phyloP scores from a whole-genome alignment of 2,329 filamentous ascomycete genomes.

The Bipolaris cookei region DNA sequence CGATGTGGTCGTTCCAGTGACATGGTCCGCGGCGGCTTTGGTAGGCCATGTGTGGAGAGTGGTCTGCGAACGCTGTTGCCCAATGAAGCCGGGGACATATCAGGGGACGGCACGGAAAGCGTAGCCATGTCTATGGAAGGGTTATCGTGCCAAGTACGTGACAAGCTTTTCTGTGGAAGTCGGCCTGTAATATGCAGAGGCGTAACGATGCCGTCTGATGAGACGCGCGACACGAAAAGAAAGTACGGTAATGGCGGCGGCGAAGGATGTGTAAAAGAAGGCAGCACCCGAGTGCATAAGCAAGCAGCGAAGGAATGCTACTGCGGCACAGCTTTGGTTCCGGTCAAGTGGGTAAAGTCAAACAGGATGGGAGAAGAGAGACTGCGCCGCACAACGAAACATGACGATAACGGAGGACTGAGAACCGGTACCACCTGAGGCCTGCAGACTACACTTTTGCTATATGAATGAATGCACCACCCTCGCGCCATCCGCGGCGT shows the following conservation, averaged over 20 bases:
- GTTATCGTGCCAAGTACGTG: slow-evolving; percentile 12
- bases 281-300: slow-evolving; percentile 14
- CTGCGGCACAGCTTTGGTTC: slow-evolving; percentile 25
- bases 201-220: slow-evolving; percentile 10
- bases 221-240: slow-evolving; percentile 14
- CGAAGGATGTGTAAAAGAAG: slow-evolving; percentile 20
- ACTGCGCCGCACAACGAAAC: slow-evolving; percentile 31
- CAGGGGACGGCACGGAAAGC: slow-evolving; percentile 34
- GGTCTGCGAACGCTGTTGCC: slow-evolving; percentile 33
- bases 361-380: slow-evolving; percentile 23
- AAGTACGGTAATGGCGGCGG: slow-evolving; percentile 15
- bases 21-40: slow-evolving; percentile 37
- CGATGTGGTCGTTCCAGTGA: slow-evolving; percentile 41
- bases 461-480: slow-evolving; percentile 45
- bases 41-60: slow-evolving; percentile 44
- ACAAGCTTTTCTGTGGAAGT: slow-evolving; percentile 8
- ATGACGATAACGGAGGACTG: slow-evolving; percentile 31
- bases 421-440: slow-evolving; percentile 39
- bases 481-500: slow-evolving; percentile 33
- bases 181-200: slow-evolving; percentile 1
- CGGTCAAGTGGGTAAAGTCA: slow-evolving; percentile 25
- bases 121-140: slow-evolving; percentile 25
- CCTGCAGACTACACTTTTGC: slow-evolving; percentile 39
- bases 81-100: slow-evolving; percentile 29
- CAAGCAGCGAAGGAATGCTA: slow-evolving; percentile 12